Conservation (phyloP, 1,284 basidiomycete genomes). For the Austroboletus rostrupii region DNA sequence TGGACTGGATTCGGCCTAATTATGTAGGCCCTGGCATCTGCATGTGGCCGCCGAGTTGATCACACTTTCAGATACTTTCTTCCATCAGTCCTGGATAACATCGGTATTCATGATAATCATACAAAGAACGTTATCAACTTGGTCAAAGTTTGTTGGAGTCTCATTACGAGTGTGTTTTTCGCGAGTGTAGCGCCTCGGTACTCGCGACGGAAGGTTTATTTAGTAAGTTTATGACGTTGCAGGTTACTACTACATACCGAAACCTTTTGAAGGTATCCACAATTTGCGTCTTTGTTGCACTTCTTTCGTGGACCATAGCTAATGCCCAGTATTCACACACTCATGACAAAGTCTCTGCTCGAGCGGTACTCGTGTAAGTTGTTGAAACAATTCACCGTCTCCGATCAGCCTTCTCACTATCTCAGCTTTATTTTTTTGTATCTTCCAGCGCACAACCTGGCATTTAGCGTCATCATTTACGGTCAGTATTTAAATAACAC, state of each 20-base stretch:
- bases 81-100: slow-evolving; percentile 6
- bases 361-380: slow-evolving; percentile 8
- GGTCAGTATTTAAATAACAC: no score
- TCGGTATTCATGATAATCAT: slow-evolving; percentile 18
- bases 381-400: no score
- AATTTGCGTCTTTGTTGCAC: slow-evolving; percentile 16
- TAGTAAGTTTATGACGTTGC: slow-evolving; percentile 10
- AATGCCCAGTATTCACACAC: slow-evolving; percentile 18
- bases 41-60: no score
- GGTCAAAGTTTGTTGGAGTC: slow-evolving; percentile 12
- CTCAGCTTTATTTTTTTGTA: slow-evolving; percentile 6
- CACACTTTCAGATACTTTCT: no score
- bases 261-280: slow-evolving; percentile 6
- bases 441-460: background rate
- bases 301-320: slow-evolving; percentile 18
- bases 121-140: slow-evolving; percentile 20
- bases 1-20: background rate
- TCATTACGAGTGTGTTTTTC: slow-evolving; percentile 2
- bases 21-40: background rate
- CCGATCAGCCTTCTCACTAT: background rate
- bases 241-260: background rate
- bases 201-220: slow-evolving; percentile 14
- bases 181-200: slow-evolving; percentile 16
- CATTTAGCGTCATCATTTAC: background rate
- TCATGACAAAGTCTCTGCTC: slow-evolving; percentile 2